Conservation (phyloP, 257 asterid species). For the Ligustrum vulgare region DNA sequence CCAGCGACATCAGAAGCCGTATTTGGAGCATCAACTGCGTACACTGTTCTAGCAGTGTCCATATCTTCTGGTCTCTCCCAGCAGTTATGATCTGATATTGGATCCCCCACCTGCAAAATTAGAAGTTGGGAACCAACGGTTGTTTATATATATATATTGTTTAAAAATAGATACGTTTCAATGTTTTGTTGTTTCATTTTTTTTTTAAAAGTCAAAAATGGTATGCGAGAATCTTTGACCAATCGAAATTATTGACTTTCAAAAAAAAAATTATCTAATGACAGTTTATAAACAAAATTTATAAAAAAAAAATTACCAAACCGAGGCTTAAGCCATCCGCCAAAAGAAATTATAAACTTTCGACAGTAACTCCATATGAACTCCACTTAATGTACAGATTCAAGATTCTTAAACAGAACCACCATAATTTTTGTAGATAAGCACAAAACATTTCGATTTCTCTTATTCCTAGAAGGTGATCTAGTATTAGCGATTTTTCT, state of each 20-base stretch:
- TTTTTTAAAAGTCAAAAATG: no score
- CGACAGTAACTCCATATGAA: background rate
- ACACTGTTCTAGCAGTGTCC: constrained; percentile 92
- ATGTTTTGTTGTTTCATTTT: no score
- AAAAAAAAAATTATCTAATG: no score
- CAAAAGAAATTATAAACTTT: background rate
- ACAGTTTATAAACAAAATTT: no score
- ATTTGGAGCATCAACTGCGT: constrained; percentile 86
- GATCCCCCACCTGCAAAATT: constrained; percentile 83
- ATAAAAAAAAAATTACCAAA: no score
- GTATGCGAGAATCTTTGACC: no score
- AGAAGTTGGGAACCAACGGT: background rate
- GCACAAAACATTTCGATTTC: background rate
- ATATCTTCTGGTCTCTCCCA: constrained; percentile 99
- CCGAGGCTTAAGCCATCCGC: no score
- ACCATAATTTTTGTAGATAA: background rate
- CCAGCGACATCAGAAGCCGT: constrained; percentile 98
- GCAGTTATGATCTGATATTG: constrained; percentile 76
- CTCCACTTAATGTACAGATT: background rate
- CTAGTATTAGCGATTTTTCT: background rate
- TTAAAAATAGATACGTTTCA: no score
- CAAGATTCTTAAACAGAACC: background rate
- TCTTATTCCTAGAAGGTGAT: background rate
- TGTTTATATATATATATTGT: no score
- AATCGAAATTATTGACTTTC: no score